Base-by-base conservation (phyloP, 108 stramenopile genomes). In the Pseudonitzschia pungens region DNA sequence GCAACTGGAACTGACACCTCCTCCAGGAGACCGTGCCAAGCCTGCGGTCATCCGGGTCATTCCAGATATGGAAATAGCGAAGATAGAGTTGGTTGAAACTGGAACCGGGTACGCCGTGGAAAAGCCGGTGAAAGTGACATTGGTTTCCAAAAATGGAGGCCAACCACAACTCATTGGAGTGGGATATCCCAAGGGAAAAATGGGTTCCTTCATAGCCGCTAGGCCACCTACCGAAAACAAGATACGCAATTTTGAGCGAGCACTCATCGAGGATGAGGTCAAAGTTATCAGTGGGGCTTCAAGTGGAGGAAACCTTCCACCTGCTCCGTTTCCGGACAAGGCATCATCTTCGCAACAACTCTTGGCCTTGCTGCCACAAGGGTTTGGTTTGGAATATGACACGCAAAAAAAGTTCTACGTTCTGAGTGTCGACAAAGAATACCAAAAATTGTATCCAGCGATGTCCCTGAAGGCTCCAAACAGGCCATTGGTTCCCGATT, bases 71-170 rank as follows among this genome's bases (percentile, higher is more conserved):
- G 72, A 82, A 51, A 77, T 89, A 36, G 50, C 70, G 14, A 54
- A 55, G 10, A 67, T 89, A 10, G 77, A 84, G 10, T 57, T 89
- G 21, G 63, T 67, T n/a, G 73, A 89, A 29, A 68, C 65, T 22
- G 88, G 88, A 29, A 67, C 66, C 42, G 88, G 88, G 20, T 89
- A 89, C 63, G 84, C 86, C 4, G 84, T 80, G 14, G 85, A 87
- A 69, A 75, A 73, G 44, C 78, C 84, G 11, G 52, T 87, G 18
- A 71, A 68, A 27, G 72, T 85, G 7, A 33, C 64, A 6, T 24
- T 73, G 36, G 28, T 73, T 51, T 36, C 78, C 48, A 5, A 41
- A n/a, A 51, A 27, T 22, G 59, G 71, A 43, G 51, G 64, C 40
- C 26, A 73, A 28, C 72, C 64, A 21, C 59, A 65, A 55, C 28